These are phyloP conservation scores for Phytopythium helicoides DNA, from an alignment of 352 stramenopile species.

Conservation along the genomic window DNA sequence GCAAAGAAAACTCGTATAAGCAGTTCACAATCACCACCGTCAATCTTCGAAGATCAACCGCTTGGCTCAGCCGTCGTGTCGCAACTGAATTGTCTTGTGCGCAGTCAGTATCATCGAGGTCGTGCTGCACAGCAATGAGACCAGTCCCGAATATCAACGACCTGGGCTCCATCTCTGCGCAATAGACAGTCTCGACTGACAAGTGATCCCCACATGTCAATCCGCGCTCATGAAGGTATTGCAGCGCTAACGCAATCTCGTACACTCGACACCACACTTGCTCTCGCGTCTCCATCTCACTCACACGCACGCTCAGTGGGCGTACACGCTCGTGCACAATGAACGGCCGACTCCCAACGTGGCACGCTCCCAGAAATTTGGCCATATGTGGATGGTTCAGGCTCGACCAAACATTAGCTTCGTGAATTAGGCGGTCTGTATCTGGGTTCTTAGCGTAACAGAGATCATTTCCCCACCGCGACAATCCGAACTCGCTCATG, in stretches of 20 bases:
- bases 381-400: slow-evolving; percentile 27
- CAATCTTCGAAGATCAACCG: no score
- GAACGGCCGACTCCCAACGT: slow-evolving; percentile 25
- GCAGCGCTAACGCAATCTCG: slow-evolving; percentile 22
- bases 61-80: no score
- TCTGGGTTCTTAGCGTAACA: background rate
- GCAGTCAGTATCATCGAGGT: no score
- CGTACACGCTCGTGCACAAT: slow-evolving; percentile 19
- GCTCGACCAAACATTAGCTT: slow-evolving; percentile 12
- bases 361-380: slow-evolving; percentile 21
- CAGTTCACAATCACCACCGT: no score
- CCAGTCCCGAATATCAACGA: background rate
- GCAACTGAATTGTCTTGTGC: no score
- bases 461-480: background rate
- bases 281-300: background rate
- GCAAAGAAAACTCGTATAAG: no score
- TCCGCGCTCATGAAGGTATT: slow-evolving; percentile 22
- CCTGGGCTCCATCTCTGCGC: background rate
- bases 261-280: slow-evolving; percentile 16
- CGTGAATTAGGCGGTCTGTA: background rate
- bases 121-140: background rate
- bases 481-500: background rate
- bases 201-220: background rate
- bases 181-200: background rate
- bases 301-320: background rate